These are phyloP conservation scores for Linnemannia schmuckeri DNA, from an alignment of 192 early-diverging fungal genomes.

Conservation along the genomic window DNA sequence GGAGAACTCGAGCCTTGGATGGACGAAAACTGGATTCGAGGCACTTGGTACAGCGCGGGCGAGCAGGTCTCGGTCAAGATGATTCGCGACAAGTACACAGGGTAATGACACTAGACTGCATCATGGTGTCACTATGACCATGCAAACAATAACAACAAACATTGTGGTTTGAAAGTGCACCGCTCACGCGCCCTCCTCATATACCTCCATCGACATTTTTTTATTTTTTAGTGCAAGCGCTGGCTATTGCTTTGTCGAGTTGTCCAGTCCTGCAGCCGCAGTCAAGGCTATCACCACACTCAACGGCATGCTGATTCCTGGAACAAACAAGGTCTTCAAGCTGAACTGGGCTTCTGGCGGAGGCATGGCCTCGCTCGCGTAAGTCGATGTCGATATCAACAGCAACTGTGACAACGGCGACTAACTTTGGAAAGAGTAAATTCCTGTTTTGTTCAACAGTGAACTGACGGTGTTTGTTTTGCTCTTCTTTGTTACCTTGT, in stretches of 20 bases:
- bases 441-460: not conserved
- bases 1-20: constrained; percentile 98
- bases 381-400: constrained; percentile 16
- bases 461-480: constrained; percentile 2
- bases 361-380: constrained; percentile 70
- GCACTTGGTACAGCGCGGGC: constrained; percentile 87
- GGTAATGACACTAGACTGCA: constrained; percentile 58
- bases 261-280: constrained; percentile 76
- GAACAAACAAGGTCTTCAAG: constrained; percentile 85
- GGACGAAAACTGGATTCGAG: constrained; percentile 93
- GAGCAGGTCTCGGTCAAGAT: constrained; percentile 93
- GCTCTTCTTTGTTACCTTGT: constrained; percentile 10
- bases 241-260: constrained; percentile 97
- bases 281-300: constrained; percentile 75
- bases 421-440: not conserved
- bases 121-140: not conserved
- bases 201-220: not conserved
- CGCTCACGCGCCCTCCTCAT: not conserved
- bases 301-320: constrained; percentile 89
- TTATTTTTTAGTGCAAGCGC: constrained; percentile 66
- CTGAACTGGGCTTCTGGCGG: constrained; percentile 97
- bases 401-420: not conserved
- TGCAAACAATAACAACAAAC: too few relatives aligned
- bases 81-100: constrained; percentile 93
- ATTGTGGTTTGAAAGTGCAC: not conserved